Conservation (phyloP, 148 eudicot genomes). For the Vaccinium vitisidaea region DNA sequence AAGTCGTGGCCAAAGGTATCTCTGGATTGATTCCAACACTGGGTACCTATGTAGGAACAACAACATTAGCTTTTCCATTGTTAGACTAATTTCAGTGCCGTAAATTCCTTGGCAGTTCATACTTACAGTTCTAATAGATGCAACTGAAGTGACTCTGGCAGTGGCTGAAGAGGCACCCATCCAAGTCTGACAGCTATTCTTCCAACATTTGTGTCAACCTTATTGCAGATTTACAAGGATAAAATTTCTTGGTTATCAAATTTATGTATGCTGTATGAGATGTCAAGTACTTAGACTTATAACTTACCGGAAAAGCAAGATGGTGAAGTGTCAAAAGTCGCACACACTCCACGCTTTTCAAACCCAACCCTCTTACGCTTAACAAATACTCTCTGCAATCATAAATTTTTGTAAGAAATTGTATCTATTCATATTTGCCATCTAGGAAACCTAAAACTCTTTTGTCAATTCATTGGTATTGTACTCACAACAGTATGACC, state of each 20-base stretch:
- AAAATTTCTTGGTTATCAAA: background rate
- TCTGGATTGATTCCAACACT: slow-evolving; percentile 85
- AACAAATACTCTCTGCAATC: slow-evolving; percentile 80
- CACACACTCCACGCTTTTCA: slow-evolving; percentile 98
- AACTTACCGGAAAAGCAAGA: slow-evolving; percentile 96
- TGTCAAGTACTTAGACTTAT: background rate
- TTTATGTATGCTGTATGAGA: slow-evolving; percentile 1
- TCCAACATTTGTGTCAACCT: slow-evolving; percentile 98
- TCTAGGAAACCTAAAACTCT: background rate
- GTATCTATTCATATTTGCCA: background rate
- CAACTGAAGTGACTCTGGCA: slow-evolving; percentile 95
- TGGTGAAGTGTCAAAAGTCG: slow-evolving; percentile 97
- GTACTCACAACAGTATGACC: background rate
- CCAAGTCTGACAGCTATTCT: slow-evolving; percentile 97
- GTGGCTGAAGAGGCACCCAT: slow-evolving; percentile 98
- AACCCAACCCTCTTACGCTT: slow-evolving; percentile 87
- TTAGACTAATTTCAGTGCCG: background rate
- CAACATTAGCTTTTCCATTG: slow-evolving; percentile 14
- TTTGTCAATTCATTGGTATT: background rate
- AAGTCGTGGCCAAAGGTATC: slow-evolving; percentile 93
- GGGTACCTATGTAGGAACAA: slow-evolving; percentile 68
- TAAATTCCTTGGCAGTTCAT: slow-evolving; percentile 1
- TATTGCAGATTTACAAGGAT: slow-evolving; percentile 22
- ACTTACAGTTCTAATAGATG: slow-evolving; percentile 94
- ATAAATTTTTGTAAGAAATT: background rate